Evolutionary conservation across 2,329 filamentous ascomycete genomes (phyloP), one percentile per base, ranked within the genome.

Genomic region (Aspergillus versicolor): DNA sequence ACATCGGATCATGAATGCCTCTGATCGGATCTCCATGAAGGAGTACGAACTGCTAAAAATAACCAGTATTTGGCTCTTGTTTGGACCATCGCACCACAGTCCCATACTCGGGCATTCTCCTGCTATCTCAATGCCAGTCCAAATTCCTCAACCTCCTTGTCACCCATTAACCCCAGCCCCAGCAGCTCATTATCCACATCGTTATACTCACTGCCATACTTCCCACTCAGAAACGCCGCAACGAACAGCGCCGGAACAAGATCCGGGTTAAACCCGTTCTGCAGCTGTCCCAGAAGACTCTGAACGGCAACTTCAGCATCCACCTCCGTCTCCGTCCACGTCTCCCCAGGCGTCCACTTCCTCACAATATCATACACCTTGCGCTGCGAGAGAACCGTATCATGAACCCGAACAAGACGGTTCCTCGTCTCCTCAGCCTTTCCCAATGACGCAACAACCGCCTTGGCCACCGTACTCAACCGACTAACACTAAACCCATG

Each of bases 121-220:
- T 21, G 21, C 3, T 21, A 3, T 21, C 21, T 32, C 12, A 30
- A 52, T 22, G 5, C 19, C 2, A 5, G 5, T 8, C 30, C 41
- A 19, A 45, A 17, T 21, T 38, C 19, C 19, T 52, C 32, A 5
- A 52, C 15, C 21, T 51, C 47, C n/a, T 34, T 6, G n/a, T 56
- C 47, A 46, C 30, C 46, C 40, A 51, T 32, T 9, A 45, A 5
- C 12, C 22, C 46, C 11, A 56, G 7, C 1, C 54, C 54, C 12
- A 56, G 15, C 12, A 51, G 45, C 41, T 56, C 54, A 56, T 56
- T 56, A 45, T 56, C 54, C 2, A 51, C 46, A 6, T 15, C n/a
- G 12, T 13, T 21, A 45, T 56, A 56, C 15, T 19, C 46, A 6
- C 37, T n/a, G 5, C 42, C 40, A 46, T 40, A 56, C 30, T 44